Evolutionary conservation across 768 basidiomycete species (phyloP).

Genomic region (Pleurotus cornucopiae): DNA sequence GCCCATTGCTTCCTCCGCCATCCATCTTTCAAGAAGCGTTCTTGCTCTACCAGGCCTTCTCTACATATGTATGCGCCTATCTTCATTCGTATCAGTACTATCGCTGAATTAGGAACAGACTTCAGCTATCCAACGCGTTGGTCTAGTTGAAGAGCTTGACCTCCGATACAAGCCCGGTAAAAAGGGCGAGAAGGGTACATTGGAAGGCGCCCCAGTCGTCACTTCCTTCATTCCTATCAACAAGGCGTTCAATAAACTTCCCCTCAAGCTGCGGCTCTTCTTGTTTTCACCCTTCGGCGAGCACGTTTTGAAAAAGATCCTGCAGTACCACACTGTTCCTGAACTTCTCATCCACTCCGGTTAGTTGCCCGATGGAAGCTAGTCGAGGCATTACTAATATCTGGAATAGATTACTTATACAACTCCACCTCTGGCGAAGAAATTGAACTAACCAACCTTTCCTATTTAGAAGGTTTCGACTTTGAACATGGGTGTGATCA

Average conservation of each 20-base stretch:
- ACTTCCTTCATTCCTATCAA: conserved; percentile 56
- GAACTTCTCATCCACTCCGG: conserved; percentile 46
- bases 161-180: conserved; percentile 37
- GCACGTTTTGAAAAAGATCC: conserved; percentile 43
- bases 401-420: conserved; percentile 22
- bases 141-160: conserved; percentile 39
- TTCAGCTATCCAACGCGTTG: conserved; percentile 50
- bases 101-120: conserved; percentile 29
- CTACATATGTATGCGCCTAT: conserved; percentile 36
- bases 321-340: conserved; percentile 57
- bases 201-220: conserved; percentile 41
- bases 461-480: not conserved
- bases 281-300: conserved; percentile 60
- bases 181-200: conserved; percentile 29
- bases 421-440: conserved; percentile 20
- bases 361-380: conserved; percentile 8
- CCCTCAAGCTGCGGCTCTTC: conserved; percentile 45
- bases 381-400: not conserved
- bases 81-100: too few species aligned
- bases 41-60: conserved; percentile 36
- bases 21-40: conserved; percentile 47
- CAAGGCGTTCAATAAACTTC: conserved; percentile 42
- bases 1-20: conserved; percentile 53
- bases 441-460: not conserved
- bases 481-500: not conserved